Evolutionary conservation across 2,329 filamentous ascomycete species (phyloP).

Genomic region (Monilinia vaccinii-corymbosi): DNA sequence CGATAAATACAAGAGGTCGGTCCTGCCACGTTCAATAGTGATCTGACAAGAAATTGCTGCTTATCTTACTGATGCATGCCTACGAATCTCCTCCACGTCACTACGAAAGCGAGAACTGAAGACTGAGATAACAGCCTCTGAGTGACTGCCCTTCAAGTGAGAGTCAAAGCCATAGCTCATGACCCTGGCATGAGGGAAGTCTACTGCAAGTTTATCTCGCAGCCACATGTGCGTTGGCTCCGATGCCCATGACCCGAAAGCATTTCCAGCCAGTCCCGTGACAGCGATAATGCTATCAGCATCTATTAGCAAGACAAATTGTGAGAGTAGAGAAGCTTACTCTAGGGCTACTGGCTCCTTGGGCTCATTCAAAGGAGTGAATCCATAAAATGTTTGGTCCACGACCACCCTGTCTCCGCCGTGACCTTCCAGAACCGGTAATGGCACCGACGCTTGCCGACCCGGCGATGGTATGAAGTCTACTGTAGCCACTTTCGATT

Average conservation of each 20-base stretch:
- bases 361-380: slow-evolving; percentile 6
- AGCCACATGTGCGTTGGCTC: slow-evolving; percentile 32
- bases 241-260: slow-evolving; percentile 32
- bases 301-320: neutral
- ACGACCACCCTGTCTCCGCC: slow-evolving; percentile 3
- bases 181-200: slow-evolving; percentile 26
- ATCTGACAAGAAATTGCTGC: neutral
- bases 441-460: neutral
- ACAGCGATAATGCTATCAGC: slow-evolving; percentile 30
- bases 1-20: slow-evolving; percentile 27
- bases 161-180: slow-evolving; percentile 30
- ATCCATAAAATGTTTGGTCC: slow-evolving; percentile 10
- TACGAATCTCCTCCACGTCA: slow-evolving; percentile 23
- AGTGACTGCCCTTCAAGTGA: slow-evolving; percentile 15
- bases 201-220: slow-evolving; percentile 29
- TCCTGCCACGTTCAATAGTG: neutral
- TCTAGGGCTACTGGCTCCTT: slow-evolving; percentile 1
- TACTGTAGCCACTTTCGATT: slow-evolving; percentile 7
- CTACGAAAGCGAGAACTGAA: slow-evolving; percentile 8
- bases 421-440: slow-evolving; percentile 1
- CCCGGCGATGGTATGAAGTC: slow-evolving; percentile 5
- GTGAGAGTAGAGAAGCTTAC: neutral
- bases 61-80: slow-evolving; percentile 5
- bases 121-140: slow-evolving; percentile 2
- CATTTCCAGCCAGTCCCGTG: slow-evolving; percentile 35